A percentile compares a stretch with the other conserved stretches of the same genome.
phyloP scores from a whole-genome alignment of 2,329 filamentous ascomycete species.

The Aaosphaeria arxii region DNA sequence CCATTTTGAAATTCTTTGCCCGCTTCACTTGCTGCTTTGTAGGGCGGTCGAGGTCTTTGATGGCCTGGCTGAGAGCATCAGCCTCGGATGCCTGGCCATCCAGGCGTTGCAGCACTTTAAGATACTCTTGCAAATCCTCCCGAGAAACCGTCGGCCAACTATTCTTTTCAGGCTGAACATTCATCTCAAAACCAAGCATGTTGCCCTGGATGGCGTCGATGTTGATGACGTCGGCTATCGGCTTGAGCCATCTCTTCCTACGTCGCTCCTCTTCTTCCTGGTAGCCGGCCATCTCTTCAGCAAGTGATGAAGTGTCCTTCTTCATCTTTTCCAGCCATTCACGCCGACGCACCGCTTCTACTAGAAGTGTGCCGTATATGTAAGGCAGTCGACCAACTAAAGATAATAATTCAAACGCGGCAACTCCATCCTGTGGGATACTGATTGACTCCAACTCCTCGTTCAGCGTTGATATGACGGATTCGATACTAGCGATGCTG shows the following conservation, averaged over 20 bases:
- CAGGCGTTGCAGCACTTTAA: slow-evolving; percentile 63
- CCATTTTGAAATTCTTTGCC: slow-evolving; percentile 92
- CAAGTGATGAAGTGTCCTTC: slow-evolving; percentile 78
- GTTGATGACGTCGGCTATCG: slow-evolving; percentile 71
- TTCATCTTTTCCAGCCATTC: slow-evolving; percentile 93
- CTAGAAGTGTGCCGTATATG: slow-evolving; percentile 83
- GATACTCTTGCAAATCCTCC: slow-evolving; percentile 72
- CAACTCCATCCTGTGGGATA: slow-evolving; percentile 70
- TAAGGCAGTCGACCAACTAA: slow-evolving; percentile 80
- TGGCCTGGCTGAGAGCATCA: slow-evolving; percentile 70
- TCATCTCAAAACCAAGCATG: slow-evolving; percentile 78
- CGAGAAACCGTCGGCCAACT: slow-evolving; percentile 76
- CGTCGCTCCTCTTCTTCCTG: slow-evolving; percentile 90
- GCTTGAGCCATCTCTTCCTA: slow-evolving; percentile 86
- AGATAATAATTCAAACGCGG: slow-evolving; percentile 77
- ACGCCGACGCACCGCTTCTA: slow-evolving; percentile 79
- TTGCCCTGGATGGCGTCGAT: slow-evolving; percentile 64
- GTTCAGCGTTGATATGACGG: slow-evolving; percentile 69
- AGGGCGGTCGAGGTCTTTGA: slow-evolving; percentile 76
- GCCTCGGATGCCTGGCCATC: slow-evolving; percentile 65
- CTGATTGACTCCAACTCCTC: slow-evolving; percentile 68
- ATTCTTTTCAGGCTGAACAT: slow-evolving; percentile 74
- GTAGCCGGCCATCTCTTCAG: slow-evolving; percentile 88
- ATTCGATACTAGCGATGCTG: slow-evolving; percentile 75
- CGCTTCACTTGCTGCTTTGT: slow-evolving; percentile 84